A percentile compares a stretch with the other conserved stretches of the same genome.
Evolutionary conservation across 2,329 filamentous ascomycete species (phyloP).

Genomic region (Arthrobotrys iridis): DNA sequence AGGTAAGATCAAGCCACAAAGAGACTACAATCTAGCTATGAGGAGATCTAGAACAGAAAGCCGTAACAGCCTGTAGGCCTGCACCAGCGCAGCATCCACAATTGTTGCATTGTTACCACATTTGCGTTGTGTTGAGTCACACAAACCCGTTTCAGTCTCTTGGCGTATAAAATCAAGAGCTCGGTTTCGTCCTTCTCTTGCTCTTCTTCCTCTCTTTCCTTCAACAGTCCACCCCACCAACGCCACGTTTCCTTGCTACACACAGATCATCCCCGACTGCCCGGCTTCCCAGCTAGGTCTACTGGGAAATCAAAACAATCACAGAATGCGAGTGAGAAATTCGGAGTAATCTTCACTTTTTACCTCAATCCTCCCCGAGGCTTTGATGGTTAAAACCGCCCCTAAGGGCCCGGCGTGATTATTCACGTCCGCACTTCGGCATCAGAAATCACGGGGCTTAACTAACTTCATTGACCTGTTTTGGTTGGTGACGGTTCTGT

Average conservation of each 20-base stretch:
- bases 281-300: background rate
- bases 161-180: conserved; percentile 48
- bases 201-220: conserved; percentile 57
- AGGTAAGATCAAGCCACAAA: no score
- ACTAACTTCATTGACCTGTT: conserved; percentile 13
- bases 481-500: conserved; percentile 29
- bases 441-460: conserved; percentile 75
- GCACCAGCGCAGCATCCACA: background rate
- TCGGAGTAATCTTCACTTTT: conserved; percentile 78
- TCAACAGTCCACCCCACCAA: conserved; percentile 68
- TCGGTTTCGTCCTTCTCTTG: background rate
- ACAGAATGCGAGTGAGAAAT: conserved; percentile 76
- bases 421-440: conserved; percentile 72
- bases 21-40: no score
- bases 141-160: conserved; percentile 24
- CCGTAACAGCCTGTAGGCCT: no score
- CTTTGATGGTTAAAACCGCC: conserved; percentile 67
- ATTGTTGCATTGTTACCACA: background rate
- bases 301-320: background rate
- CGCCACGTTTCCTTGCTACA: conserved; percentile 71
- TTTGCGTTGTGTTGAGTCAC: conserved; percentile 48
- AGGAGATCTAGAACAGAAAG: no score
- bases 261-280: conserved; percentile 62
- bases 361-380: conserved; percentile 55
- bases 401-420: conserved; percentile 76